A percentile compares a stretch with the other conserved stretches of the same genome.
These are phyloP conservation scores for Aspergillus neoniger DNA, from an alignment of 2,329 filamentous ascomycete genomes.

Conservation along the genomic window DNA sequence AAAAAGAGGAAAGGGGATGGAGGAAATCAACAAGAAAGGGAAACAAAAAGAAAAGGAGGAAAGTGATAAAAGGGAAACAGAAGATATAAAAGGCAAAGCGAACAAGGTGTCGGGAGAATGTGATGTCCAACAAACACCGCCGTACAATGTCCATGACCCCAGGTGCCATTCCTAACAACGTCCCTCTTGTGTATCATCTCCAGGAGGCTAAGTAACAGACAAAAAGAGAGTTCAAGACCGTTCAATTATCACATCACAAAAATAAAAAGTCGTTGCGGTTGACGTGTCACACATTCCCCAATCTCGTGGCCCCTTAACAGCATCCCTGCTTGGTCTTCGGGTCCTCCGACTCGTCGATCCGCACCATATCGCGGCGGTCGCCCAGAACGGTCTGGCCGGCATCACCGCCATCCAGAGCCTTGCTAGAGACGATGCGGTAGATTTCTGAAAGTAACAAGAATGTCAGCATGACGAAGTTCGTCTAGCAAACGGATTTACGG, in stretches of 20 bases:
- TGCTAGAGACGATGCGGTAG: slow-evolving; percentile 98
- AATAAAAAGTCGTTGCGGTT: slow-evolving; percentile 40
- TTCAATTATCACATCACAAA: slow-evolving; percentile 44
- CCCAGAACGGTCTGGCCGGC: slow-evolving; percentile 76
- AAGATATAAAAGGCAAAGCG: slow-evolving; percentile 9
- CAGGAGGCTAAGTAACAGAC: slow-evolving; percentile 38
- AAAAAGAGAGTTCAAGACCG: slow-evolving; percentile 39
- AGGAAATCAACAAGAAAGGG: slow-evolving; percentile 19
- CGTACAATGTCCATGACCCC: slow-evolving; percentile 28
- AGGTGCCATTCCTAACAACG: slow-evolving; percentile 31
- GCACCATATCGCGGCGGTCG: slow-evolving; percentile 75
- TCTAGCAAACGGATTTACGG: neutral
- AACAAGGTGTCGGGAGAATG: slow-evolving; percentile 19
- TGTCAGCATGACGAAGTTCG: slow-evolving; percentile 7
- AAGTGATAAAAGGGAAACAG: slow-evolving; percentile 23
- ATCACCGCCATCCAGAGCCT: slow-evolving; percentile 90
- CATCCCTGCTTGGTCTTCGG: slow-evolving; percentile 67
- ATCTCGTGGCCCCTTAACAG: slow-evolving; percentile 34
- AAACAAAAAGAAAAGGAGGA: slow-evolving; percentile 17
- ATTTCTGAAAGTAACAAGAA: slow-evolving; percentile 67
- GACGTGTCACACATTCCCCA: slow-evolving; percentile 27
- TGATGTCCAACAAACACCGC: slow-evolving; percentile 28
- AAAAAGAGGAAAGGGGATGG: slow-evolving; percentile 18
- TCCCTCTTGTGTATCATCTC: slow-evolving; percentile 38
- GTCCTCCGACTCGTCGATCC: slow-evolving; percentile 82